Evolutionary conservation across 2,329 filamentous ascomycete species (phyloP), one percentile per base, ranked within the genome.

Genomic region (Amauroascus verrucosus): DNA sequence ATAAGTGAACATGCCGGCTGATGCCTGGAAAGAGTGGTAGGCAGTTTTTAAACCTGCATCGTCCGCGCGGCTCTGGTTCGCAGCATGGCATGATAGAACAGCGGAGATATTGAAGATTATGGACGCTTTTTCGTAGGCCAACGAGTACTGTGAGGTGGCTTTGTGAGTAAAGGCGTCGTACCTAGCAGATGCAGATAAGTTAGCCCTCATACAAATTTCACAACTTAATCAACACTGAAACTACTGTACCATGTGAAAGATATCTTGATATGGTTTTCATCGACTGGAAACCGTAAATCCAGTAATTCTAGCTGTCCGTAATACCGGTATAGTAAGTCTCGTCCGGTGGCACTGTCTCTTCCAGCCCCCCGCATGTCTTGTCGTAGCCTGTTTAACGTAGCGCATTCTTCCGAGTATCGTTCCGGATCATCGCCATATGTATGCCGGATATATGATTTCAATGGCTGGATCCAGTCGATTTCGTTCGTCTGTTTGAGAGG

Each of bases 111-210:
- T 98, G 78, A 98, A 98, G 64, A 98, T 96, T 66, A 98, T 95
- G 63, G 91, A 97, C 13, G 93, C 93, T 68, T 98, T 98, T 70
- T 98, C 93, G 68, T 94, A 98, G 46, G 93, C 93, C 46, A 98
- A 78, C 6, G 90, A 96, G 73, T 94, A 96, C 69, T 98, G 93
- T 3, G 90, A 84, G 3, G 93, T 98, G n/a, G 89, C 80, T 66
- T 97, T 96, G 69, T 95, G 90, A 43, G 93, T 98, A 68, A 98
- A 98, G n/a, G 94, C 93, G 70, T 98, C 93, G 72, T 94, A 97
- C 89, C 89, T 95, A 64, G 3, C 38, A 32, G 48, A 38, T 35
- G n/a, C 58, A 57, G 22, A 43, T 37, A 33, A 35, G 48, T 50
- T 40, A 52, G 46, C 45, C 16, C 13, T 13, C n/a, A 28, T 24